Percentiles rank a stretch among this genome's conserved stretches.
These are phyloP conservation scores for Arthrobotrys pseudoclavata DNA, from an alignment of 2,329 filamentous ascomycete species.

Conservation along the genomic window DNA sequence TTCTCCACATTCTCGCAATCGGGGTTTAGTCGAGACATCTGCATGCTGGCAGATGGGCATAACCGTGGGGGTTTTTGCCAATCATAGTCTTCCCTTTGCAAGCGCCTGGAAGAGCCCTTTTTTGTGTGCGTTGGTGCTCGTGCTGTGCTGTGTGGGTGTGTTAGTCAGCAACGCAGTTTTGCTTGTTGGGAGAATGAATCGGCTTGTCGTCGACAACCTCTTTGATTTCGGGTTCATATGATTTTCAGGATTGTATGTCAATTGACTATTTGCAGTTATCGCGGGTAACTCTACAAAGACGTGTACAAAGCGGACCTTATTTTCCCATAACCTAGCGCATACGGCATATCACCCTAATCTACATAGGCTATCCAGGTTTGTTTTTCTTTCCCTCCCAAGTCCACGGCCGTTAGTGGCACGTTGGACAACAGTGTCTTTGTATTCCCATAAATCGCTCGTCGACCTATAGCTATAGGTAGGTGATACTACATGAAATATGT, in stretches of 20 bases:
- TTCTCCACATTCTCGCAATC: constrained; percentile 60
- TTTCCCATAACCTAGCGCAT: background rate
- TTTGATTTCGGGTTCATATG: background rate
- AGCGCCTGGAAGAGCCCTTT: background rate
- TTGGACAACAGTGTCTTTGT: constrained; percentile 24
- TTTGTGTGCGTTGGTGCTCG: background rate
- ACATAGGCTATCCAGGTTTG: background rate
- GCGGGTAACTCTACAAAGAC: background rate
- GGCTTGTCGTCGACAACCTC: constrained; percentile 4
- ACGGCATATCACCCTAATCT: background rate
- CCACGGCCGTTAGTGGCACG: constrained; percentile 42
- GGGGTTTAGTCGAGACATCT: constrained; percentile 52
- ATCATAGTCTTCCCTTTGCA: constrained; percentile 12
- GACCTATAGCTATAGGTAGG: background rate
- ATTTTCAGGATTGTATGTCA: constrained; percentile 12
- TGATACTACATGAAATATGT: constrained; percentile 14
- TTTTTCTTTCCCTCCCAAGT: constrained; percentile 3
- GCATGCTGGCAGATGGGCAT: constrained; percentile 41
- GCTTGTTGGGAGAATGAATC: constrained; percentile 13
- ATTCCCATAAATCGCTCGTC: constrained; percentile 50
- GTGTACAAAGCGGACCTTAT: background rate
- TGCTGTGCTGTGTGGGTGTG: background rate
- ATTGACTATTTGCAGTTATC: constrained; percentile 20
- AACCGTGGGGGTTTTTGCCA: constrained; percentile 47
- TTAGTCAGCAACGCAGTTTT: constrained; percentile 59